phyloP scores from a whole-genome alignment of 352 stramenopile genomes.

The Paralagenidium karlingii region DNA sequence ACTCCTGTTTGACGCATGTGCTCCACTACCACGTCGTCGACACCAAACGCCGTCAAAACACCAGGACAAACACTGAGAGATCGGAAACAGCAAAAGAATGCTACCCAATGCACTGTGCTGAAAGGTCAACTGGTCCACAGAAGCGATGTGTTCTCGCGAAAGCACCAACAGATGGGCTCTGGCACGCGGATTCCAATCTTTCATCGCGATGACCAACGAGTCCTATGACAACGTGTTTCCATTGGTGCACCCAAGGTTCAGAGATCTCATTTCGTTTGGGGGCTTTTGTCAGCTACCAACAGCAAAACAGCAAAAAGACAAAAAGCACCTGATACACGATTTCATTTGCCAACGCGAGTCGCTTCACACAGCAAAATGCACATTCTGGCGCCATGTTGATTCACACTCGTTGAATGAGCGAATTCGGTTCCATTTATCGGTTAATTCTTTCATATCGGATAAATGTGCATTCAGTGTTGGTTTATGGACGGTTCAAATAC shows the following conservation, averaged over 20 bases:
- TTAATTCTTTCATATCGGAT: too few relatives aligned
- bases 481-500: too few relatives aligned
- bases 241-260: not conserved
- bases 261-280: not conserved
- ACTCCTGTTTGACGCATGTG: constrained; percentile 45
- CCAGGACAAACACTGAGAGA: not conserved
- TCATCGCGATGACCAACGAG: constrained; percentile 37
- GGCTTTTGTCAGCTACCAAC: not conserved
- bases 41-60: not conserved
- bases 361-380: constrained; percentile 39
- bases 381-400: constrained; percentile 13
- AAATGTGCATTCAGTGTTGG: too few relatives aligned
- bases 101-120: constrained; percentile 28
- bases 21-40: constrained; percentile 12
- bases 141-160: constrained; percentile 39
- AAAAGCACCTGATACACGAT: constrained; percentile 38
- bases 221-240: constrained; percentile 23
- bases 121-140: constrained; percentile 25
- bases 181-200: constrained; percentile 42
- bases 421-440: too few relatives aligned
- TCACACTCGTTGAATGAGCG: too few relatives aligned
- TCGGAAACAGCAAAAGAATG: constrained; percentile 2
- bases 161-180: constrained; percentile 48
- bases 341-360: constrained; percentile 24
- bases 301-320: not conserved